Percentiles rank a stretch among this genome's conserved stretches.
Conservation (phyloP, 192 early-diverging fungal genomes). For the Backusella morwellensis region DNA sequence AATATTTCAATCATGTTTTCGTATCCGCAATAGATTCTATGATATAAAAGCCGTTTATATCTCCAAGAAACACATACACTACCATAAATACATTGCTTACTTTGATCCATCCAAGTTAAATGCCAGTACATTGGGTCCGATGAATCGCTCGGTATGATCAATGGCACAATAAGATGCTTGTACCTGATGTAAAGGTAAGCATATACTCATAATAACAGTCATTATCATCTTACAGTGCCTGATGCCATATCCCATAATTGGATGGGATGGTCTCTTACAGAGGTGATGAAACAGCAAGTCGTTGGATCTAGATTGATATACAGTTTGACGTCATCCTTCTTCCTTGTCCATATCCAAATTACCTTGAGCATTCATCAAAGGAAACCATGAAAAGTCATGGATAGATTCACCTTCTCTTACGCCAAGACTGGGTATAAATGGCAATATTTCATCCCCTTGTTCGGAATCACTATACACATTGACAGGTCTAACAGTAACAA, state of each 20-base stretch:
- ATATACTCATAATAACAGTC: not conserved
- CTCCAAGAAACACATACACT: not conserved
- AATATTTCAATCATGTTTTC: constrained; percentile 67
- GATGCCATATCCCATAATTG: constrained; percentile 72
- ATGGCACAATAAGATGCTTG: constrained; percentile 66
- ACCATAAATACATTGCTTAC: constrained; percentile 29
- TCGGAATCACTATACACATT: not conserved
- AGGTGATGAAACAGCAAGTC: constrained; percentile 60
- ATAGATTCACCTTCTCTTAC: constrained; percentile 52
- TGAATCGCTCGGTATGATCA: constrained; percentile 61
- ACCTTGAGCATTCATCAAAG: constrained; percentile 54
- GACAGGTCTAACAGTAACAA: constrained; percentile 14
- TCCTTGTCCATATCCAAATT: not conserved
- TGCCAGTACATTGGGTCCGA: constrained; percentile 62
- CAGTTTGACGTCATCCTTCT: not conserved
- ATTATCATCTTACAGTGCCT: constrained; percentile 43
- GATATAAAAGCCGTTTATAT: not conserved
- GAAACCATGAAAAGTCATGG: constrained; percentile 67
- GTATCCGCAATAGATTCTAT: constrained; percentile 70
- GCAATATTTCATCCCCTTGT: not conserved
- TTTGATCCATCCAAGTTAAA: constrained; percentile 69
- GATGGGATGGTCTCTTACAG: constrained; percentile 73
- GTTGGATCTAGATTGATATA: constrained; percentile 39
- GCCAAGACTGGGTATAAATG: constrained; percentile 12
- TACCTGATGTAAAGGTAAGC: constrained; percentile 30